phyloP scores from a whole-genome alignment of 2,329 filamentous ascomycete genomes.

The Beauveria brongniartii region DNA sequence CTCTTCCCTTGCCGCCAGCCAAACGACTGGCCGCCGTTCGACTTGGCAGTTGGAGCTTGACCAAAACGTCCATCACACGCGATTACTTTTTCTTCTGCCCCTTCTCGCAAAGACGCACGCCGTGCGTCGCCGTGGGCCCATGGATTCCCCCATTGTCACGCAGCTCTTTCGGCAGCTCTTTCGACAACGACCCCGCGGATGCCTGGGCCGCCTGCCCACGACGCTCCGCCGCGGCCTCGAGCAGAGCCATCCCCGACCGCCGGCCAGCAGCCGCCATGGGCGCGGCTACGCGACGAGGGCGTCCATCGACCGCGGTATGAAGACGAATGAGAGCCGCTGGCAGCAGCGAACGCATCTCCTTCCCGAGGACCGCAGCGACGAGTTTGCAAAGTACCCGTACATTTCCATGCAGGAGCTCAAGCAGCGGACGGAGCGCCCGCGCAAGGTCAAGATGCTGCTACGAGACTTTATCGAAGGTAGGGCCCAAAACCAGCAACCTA shows the following conservation, averaged over 20 bases:
- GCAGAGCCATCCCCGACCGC: neutral
- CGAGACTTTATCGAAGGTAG: constrained; percentile 93
- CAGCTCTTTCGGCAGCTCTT: constrained; percentile 83
- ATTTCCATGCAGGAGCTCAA: constrained; percentile 78
- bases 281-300: constrained; percentile 20
- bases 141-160: constrained; percentile 75
- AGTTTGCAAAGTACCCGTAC: constrained; percentile 74
- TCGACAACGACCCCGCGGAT: constrained; percentile 44
- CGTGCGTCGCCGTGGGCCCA: constrained; percentile 27
- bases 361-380: constrained; percentile 66
- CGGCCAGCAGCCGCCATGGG: neutral
- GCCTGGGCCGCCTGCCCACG: constrained; percentile 19
- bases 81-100: neutral
- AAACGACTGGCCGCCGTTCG: neutral
- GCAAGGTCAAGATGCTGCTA: constrained; percentile 90
- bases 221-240: constrained; percentile 18
- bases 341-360: constrained; percentile 73
- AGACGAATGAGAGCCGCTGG: constrained; percentile 64
- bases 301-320: constrained; percentile 31
- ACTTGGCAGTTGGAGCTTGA: no score
- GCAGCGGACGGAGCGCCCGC: constrained; percentile 64
- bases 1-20: constrained; percentile 6
- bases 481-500: neutral
- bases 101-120: neutral
- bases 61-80: neutral